Base-by-base conservation (phyloP, 1,284 basidiomycete species). In the Moesziomyces sp. region DNA sequence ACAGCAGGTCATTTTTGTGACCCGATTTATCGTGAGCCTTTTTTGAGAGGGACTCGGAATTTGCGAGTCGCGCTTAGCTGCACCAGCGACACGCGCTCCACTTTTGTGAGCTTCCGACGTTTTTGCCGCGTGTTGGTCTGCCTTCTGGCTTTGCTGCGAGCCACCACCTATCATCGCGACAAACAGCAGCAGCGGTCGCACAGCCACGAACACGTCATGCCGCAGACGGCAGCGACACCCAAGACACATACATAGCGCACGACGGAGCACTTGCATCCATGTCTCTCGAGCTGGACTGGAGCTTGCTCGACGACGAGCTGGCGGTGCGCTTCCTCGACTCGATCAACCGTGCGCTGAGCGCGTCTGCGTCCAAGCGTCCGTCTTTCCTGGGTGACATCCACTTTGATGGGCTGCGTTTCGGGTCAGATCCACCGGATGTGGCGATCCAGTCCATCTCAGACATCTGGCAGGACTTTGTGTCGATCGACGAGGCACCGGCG, bases 371-470 rank as follows among this genome's bases (percentile, higher is more conserved):
- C 8, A 85, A 88, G 38, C 87, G 92, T 5, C 97, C 97, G 0
- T 93, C 93, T 7, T 98, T 96, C 85, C 91, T 99, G 49, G 96
- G 96, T 0, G 93, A 94, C 16, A 89, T 98, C 62, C 89, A 90
- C 65, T 89, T 98, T 62, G 91, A 90, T 5, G 89, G 90, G 3
- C 89, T 98, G 58, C 92, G 94, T 57, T 95, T 99, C 84, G 96
- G 96, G 34, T 89, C 90, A 0, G 87, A 88, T 24, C 84, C 90
- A 5, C 96, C 97, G 2, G 91, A 95, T 65, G 88, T 97, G 42
- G 91, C 96, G 83, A 88, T 99, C 61, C 90, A 93, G 60, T 94
- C 97, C 85, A 86, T 99, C 61, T 88, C 93, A 50, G 94, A 98
- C 86, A 93, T 98, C 59, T 94, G 96, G 86, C 90, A 90, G 43